Conservation (phyloP, 73 alveolate genomes). For the Tetrahymena malaccensis region DNA sequence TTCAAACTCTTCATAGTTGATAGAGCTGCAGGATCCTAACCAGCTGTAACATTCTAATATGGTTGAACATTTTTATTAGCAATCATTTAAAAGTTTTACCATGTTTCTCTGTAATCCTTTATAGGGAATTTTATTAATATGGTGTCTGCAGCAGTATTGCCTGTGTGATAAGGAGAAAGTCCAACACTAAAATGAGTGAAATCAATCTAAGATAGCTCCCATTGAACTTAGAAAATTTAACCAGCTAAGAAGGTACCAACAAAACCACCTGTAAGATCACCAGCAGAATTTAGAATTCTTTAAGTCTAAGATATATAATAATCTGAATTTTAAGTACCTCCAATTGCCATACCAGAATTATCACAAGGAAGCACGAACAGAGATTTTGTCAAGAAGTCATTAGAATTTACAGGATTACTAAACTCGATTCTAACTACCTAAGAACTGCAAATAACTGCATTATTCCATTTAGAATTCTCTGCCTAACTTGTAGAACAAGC, state of each 20-base stretch:
- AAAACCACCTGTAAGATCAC: not conserved
- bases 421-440: constrained; percentile 6
- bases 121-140: constrained; percentile 11
- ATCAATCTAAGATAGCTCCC: constrained; percentile 15
- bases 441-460: constrained; percentile 5
- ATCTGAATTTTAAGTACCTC: not conserved
- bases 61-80: not conserved
- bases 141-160: not conserved
- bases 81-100: constrained; percentile 1
- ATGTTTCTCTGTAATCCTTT: constrained; percentile 25
- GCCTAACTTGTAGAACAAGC: not conserved
- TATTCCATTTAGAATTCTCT: constrained; percentile 10
- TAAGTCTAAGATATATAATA: not conserved
- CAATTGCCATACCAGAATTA: not conserved
- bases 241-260: constrained; percentile 19
- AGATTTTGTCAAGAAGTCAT: not conserved
- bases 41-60: not conserved
- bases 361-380: not conserved
- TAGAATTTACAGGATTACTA: not conserved
- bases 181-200: not conserved
- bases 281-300: constrained; percentile 1
- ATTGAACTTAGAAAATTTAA: constrained; percentile 12
- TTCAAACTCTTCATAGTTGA: not conserved
- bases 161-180: constrained; percentile 24
- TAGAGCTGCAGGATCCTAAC: constrained; percentile 1